These are phyloP conservation scores for Rhizoclosmatium globosum DNA, from an alignment of 192 early-diverging fungal genomes.

Conservation along the genomic window DNA sequence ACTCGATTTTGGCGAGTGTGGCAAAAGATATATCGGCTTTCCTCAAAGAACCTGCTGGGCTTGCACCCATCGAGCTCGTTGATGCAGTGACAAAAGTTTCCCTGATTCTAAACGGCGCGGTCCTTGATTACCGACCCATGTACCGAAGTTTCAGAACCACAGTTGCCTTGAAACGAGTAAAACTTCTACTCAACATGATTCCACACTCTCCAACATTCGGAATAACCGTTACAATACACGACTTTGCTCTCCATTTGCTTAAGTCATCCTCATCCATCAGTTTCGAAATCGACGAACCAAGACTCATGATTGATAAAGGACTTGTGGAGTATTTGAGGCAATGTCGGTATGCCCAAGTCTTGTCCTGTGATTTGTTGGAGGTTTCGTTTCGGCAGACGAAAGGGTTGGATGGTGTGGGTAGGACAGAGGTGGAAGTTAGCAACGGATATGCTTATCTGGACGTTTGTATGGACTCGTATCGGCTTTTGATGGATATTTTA, in stretches of 20 bases:
- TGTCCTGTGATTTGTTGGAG: slow-evolving; percentile 43
- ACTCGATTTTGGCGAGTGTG: slow-evolving; percentile 42
- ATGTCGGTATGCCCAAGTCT: slow-evolving; percentile 48
- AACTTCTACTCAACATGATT: slow-evolving; percentile 51
- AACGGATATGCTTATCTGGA: slow-evolving; percentile 70
- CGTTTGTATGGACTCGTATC: slow-evolving; percentile 73
- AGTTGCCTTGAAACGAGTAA: slow-evolving; percentile 40
- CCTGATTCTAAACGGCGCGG: slow-evolving; percentile 64
- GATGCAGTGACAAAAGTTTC: slow-evolving; percentile 66
- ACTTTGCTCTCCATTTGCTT: slow-evolving; percentile 58
- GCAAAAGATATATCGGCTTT: slow-evolving; percentile 64
- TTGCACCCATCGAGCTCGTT: slow-evolving; percentile 53
- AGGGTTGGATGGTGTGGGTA: slow-evolving; percentile 41
- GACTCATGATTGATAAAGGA: slow-evolving; percentile 35
- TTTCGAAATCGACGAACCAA: slow-evolving; percentile 40
- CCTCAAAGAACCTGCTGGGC: slow-evolving; percentile 63
- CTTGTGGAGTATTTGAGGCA: slow-evolving; percentile 17
- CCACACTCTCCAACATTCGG: slow-evolving; percentile 68
- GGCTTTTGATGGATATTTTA: slow-evolving; percentile 60
- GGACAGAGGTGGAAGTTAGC: slow-evolving; percentile 54
- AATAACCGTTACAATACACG: slow-evolving; percentile 59
- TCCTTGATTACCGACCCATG: slow-evolving; percentile 67
- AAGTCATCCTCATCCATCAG: slow-evolving; percentile 53
- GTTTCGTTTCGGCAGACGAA: slow-evolving; percentile 43
- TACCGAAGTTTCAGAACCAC: slow-evolving; percentile 59